Conservation (phyloP, 495 filamentous ascomycete species). For the Podospora pseudocomata region DNA sequence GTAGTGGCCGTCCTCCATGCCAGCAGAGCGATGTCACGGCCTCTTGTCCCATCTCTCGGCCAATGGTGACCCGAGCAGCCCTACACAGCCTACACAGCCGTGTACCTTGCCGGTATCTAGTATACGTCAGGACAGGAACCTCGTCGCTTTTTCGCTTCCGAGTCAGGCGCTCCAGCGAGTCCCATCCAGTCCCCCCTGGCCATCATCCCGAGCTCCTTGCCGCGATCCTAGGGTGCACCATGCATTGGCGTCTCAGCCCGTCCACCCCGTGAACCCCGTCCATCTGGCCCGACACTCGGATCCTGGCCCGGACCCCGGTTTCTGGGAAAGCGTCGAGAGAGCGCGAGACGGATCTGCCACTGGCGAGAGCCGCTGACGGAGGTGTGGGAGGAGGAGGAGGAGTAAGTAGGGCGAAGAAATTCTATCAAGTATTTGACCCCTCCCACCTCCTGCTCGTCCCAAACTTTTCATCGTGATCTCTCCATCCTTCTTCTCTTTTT, state of each 20-base stretch:
- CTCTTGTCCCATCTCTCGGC: neutral
- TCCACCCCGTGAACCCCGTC: slow-evolving; percentile 7
- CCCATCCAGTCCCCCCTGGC: slow-evolving; percentile 8
- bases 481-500: slow-evolving; percentile 4
- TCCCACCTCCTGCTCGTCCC: slow-evolving; percentile 4
- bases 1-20: neutral
- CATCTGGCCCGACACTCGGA: slow-evolving; percentile 23
- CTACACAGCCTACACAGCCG: neutral
- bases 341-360: neutral
- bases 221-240: slow-evolving; percentile 21
- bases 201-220: slow-evolving; percentile 30
- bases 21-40: neutral
- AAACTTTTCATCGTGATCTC: slow-evolving; percentile 8
- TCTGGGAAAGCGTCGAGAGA: slow-evolving; percentile 6
- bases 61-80: neutral
- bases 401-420: neutral
- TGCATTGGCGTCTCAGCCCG: slow-evolving; percentile 11
- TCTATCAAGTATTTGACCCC: slow-evolving; percentile 16
- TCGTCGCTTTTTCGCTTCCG: slow-evolving; percentile 11
- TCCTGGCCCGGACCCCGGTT: slow-evolving; percentile 24
- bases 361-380: slow-evolving; percentile 11
- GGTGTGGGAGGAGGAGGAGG: neutral
- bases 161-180: slow-evolving; percentile 7
- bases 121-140: slow-evolving; percentile 1
- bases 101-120: neutral